Evolutionary conservation across 441 rosid species (phyloP), one percentile per base, ranked within the genome.

Genomic region (Erodium trifolium): DNA sequence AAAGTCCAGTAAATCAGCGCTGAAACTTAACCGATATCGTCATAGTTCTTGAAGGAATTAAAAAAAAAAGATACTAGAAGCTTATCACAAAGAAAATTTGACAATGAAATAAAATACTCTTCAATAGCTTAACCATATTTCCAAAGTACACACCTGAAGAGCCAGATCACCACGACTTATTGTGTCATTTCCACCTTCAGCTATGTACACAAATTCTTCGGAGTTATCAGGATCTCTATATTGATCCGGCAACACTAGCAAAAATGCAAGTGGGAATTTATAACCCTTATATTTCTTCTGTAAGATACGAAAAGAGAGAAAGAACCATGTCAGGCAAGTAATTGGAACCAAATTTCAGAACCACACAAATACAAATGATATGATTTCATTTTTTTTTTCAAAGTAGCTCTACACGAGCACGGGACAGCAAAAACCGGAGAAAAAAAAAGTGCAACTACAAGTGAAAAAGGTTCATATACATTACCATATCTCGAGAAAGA

Each of bases 171-270:
- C 84, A 51, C 77, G 73, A 35, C 43, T 37, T 37, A 37, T 37
- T 47, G 75, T 67, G 74, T 75, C 72, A 70, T 76, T 77, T 66
- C 80, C 84, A 62, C 82, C 83, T 82, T 78, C 72, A 68, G 81
- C 82, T 47, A 78, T 82, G 62, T 78, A 83, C 53, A 78, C 76
- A 65, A 82, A 75, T 55, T 83, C 89, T 53, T 77, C 72, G 13
- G 63, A 59, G 67, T 67, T 65, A 69, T 79, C 87, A 70, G 65
- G 67, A 75, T 81, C 83, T 69, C 78, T 78, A 67, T 76, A 74
- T 67, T 67, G 62, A 67, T 81, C 83, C 5, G 83, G 81, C 62
- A 83, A 60, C 51, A 80, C 75, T 12, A 85, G 68, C 39, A 84
- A 75, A 10, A 72, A 72, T 7, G 85, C 83, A 29, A 85, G 55